phyloP scores from a whole-genome alignment of 495 filamentous ascomycete genomes.

The Neurospora hispaniola region DNA sequence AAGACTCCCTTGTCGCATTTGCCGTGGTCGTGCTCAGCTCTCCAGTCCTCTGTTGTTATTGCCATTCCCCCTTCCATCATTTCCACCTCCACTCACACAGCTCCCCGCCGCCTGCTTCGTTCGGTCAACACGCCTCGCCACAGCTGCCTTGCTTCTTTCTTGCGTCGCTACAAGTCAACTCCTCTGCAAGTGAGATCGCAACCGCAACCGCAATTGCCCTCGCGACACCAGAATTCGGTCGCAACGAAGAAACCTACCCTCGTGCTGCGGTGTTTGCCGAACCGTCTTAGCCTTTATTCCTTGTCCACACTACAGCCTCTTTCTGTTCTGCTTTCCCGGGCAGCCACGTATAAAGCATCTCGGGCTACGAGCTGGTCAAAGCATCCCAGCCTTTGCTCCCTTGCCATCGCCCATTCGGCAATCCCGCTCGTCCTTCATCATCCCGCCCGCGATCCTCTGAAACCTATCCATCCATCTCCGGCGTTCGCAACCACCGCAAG shows the following conservation, averaged over 20 bases:
- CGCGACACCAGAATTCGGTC: background rate
- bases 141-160: background rate
- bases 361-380: background rate
- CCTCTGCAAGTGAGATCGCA: background rate
- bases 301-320: slow-evolving; percentile 2
- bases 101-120: background rate
- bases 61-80: background rate
- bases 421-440: background rate
- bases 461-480: background rate
- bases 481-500: background rate
- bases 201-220: background rate
- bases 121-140: background rate
- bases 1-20: background rate
- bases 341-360: background rate
- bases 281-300: slow-evolving; percentile 7
- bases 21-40: background rate
- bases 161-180: background rate
- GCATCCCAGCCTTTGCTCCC: background rate
- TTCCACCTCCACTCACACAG: background rate
- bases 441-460: background rate
- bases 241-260: background rate
- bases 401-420: background rate
- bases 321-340: background rate
- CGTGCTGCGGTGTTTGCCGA: background rate
- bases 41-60: background rate